Evolutionary conservation across 2,329 filamentous ascomycete species (phyloP).

Genomic region (Cephalotrichum gorgonifer): DNA sequence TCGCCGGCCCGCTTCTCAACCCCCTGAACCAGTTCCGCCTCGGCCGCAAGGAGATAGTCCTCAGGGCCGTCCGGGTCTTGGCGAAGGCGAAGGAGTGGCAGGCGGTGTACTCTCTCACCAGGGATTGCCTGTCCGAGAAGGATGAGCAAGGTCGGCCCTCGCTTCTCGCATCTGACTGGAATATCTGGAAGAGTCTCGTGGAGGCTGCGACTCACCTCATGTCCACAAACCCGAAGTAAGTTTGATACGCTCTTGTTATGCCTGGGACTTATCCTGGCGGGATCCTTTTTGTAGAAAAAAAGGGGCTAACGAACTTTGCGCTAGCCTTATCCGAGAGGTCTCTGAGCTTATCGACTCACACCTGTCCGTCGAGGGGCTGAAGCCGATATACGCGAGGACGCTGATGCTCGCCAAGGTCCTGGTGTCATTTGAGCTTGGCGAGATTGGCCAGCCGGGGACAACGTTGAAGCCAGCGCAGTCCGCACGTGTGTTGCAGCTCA

Average conservation of each 20-base stretch:
- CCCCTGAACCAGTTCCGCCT: constrained; percentile 32
- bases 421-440: constrained; percentile 20
- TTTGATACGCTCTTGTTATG: background rate
- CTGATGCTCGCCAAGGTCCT: constrained; percentile 26
- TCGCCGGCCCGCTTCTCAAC: constrained; percentile 26
- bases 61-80: constrained; percentile 27
- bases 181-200: constrained; percentile 22
- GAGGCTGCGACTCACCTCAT: constrained; percentile 14
- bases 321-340: constrained; percentile 16
- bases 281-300: background rate
- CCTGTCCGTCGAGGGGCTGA: constrained; percentile 16
- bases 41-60: constrained; percentile 35
- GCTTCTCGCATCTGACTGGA: constrained; percentile 33
- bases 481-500: constrained; percentile 15
- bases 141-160: constrained; percentile 25
- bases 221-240: constrained; percentile 6
- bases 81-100: constrained; percentile 29
- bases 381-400: constrained; percentile 28
- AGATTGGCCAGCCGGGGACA: constrained; percentile 6
- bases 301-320: constrained; percentile 7
- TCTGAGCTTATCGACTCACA: constrained; percentile 19
- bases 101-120: constrained; percentile 30
- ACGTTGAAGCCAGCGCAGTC: constrained; percentile 4
- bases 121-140: constrained; percentile 26
- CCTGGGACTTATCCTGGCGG: too few relatives aligned